phyloP scores from a whole-genome alignment of 1,284 basidiomycete genomes.

The Leccinum pachyderme region DNA sequence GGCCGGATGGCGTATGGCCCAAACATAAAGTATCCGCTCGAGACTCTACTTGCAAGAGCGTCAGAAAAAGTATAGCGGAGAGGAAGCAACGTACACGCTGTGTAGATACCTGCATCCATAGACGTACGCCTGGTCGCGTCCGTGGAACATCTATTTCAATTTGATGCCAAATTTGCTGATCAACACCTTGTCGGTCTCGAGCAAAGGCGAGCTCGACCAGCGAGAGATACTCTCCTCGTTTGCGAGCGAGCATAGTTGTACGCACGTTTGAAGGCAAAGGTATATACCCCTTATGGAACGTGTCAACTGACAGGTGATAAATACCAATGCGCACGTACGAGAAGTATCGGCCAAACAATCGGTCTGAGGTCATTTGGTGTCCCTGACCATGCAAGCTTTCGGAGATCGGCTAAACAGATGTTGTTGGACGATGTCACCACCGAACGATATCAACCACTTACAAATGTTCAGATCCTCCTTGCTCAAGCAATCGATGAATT shows the following conservation, averaged over 20 bases:
- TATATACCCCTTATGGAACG: conserved; percentile 76
- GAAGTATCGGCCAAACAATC: conserved; percentile 91
- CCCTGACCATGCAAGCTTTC: conserved; percentile 95
- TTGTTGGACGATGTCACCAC: conserved; percentile 2
- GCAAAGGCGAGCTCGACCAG: conserved; percentile 92
- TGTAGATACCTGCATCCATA: conserved; percentile 88
- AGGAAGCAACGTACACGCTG: conserved; percentile 63
- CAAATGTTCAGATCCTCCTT: conserved; percentile 76
- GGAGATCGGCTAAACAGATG: conserved; percentile 61
- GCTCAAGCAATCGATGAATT: conserved; percentile 71
- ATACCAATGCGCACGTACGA: conserved; percentile 53
- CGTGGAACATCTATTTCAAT: conserved; percentile 96
- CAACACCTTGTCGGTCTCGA: conserved; percentile 76
- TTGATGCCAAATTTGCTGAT: conserved; percentile 97
- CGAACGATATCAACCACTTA: conserved; percentile 33
- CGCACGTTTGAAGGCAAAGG: conserved; percentile 84
- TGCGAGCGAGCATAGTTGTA: conserved; percentile 75
- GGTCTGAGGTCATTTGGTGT: conserved; percentile 88
- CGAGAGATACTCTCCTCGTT: conserved; percentile 89
- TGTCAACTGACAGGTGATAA: conserved; percentile 4
- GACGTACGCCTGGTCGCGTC: conserved; percentile 84
- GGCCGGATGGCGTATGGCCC: conserved; percentile 96
- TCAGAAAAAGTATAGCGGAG: conserved; percentile 14
- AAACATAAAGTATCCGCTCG: conserved; percentile 93
- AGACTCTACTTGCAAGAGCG: conserved; percentile 59